Base-by-base conservation (phyloP, 1,139 yeast species). In the Geotrichum klebahnii region DNA sequence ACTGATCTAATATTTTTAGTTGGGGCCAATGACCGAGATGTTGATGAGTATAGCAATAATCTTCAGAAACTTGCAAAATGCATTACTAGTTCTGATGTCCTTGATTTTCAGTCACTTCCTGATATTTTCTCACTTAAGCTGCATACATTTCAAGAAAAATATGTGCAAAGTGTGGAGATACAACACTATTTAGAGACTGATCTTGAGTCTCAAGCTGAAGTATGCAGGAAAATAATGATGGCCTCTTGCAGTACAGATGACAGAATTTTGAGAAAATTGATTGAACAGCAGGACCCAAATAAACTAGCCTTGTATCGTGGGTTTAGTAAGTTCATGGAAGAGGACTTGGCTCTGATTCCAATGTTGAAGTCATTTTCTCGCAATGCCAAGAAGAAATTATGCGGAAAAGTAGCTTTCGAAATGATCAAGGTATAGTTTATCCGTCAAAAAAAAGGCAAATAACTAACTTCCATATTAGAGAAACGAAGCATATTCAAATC, bases 401-500 rank as follows among this genome's bases (percentile, higher is more conserved):
- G 52, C 24, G 48, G 54, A 9, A 51, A 51, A 19, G 49, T 51
- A 14, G 54, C 54, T 8, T 51, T 47, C 34, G 54, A 51, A 28
- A 51, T 51, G 54, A 51, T 51, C 32, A 51, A 51, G 46, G 47
- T 44, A 16, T n/a, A 35, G n/a, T 22, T 23, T 4, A 8, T 32
- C 9, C 17, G 12, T 32, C 2, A n/a, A 10, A 22, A 22, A 1
- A 8, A 26, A 8, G 29, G 10, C 6, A 14, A 32, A 10, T 12
- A 16, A 2, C 38, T 35, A 33, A 44, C 39, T n/a, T 3, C 17
- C 19, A 3, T 8, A 10, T 24, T 33, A 44, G 51, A 38, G 54
- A 39, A 51, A 51, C 23, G 54, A 51, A 28, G 54, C 54, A 17
- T 51, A 51, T 24, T 51, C 54, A 8, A 51, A 51, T 32, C 36